phyloP scores from a whole-genome alignment of 2,329 filamentous ascomycete species.

The Fusarium haematococcum region DNA sequence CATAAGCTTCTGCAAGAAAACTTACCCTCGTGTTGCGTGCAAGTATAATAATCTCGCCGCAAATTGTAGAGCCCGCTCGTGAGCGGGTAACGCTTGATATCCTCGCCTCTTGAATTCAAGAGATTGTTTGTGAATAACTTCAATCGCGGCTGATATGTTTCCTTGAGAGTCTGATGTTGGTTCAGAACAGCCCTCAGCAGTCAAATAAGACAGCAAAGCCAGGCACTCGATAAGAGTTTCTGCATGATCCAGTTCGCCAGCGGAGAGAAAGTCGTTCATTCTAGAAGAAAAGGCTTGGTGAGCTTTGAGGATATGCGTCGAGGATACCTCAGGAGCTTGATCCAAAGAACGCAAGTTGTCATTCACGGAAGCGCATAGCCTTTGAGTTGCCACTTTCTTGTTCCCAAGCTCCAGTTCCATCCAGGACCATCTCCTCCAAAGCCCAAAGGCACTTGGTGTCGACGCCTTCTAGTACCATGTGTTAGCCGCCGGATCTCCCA shows the following conservation, averaged over 20 bases:
- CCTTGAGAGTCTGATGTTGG: constrained; percentile 63
- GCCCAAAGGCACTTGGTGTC: constrained; percentile 45
- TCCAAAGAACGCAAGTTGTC: constrained; percentile 33
- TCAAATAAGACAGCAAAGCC: constrained; percentile 76
- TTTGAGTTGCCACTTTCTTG: constrained; percentile 49
- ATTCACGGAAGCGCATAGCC: constrained; percentile 56
- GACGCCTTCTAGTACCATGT: constrained; percentile 24
- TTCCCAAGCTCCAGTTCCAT: constrained; percentile 64
- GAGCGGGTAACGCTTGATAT: constrained; percentile 49
- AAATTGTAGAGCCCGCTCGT: constrained; percentile 77
- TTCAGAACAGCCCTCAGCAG: constrained; percentile 55
- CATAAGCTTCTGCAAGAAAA: neutral
- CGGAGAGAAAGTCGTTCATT: constrained; percentile 68
- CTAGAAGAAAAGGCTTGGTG: constrained; percentile 64
- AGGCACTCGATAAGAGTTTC: constrained; percentile 70
- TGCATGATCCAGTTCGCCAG: constrained; percentile 61
- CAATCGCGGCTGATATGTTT: constrained; percentile 64
- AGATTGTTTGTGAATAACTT: constrained; percentile 55
- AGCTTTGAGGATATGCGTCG: constrained; percentile 63
- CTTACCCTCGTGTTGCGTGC: constrained; percentile 71
- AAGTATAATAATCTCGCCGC: constrained; percentile 74
- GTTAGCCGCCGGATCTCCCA: constrained; percentile 13
- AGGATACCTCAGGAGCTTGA: constrained; percentile 35
- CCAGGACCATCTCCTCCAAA: constrained; percentile 77
- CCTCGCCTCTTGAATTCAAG: constrained; percentile 55